Evolutionary conservation across 805 yeast genomes (phyloP), one percentile per base, ranked within the genome.

Genomic region (Hagleromyces aurorensis): DNA sequence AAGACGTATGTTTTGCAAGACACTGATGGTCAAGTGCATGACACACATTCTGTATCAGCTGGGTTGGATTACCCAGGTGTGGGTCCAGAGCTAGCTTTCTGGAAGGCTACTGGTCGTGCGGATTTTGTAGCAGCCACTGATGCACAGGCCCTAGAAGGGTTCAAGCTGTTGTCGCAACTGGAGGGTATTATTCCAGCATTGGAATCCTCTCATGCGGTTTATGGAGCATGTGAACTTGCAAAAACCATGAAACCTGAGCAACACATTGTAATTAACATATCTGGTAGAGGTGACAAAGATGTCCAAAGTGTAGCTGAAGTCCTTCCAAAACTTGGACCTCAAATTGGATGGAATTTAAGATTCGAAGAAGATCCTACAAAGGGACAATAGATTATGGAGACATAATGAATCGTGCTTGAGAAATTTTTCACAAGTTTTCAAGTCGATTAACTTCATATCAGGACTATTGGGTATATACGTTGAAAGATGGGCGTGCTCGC

Each of bases 51-150:
- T 13, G 93, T 91, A 21, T 84, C 96, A 41, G 99, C 99, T 21
- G 99, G 99, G 44, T 70, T 91, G 50, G 99, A 91, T 61, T 91
- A 91, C 57, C 99, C 99, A 15, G 99, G 96, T 61, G 99, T 91
- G 26, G 99, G 99, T 25, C 99, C 99, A 18, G 97, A 91, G 62
- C 69, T 91, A 45, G 93, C 97, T 2, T 74, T 70, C 55, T 91
- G 97, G 97, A 89, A 89, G 60, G 78, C 79, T 32, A 78, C 80
- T 38, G 96, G 96, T 16, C 76, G 99, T 52, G 98, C 93, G 6
- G 67, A 79, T 33, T 91, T 89, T 52, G 60, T 78, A 26, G 94
- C 96, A 25, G 96, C 93, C 33, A 83, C 94, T 19, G 96, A 91
- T 59, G 86, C 94, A n/a, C 77, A 91, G 55, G 97, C 97, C 17